These are phyloP conservation scores for Sclerotinia borealis DNA, from an alignment of 2,329 filamentous ascomycete genomes.

Conservation along the genomic window DNA sequence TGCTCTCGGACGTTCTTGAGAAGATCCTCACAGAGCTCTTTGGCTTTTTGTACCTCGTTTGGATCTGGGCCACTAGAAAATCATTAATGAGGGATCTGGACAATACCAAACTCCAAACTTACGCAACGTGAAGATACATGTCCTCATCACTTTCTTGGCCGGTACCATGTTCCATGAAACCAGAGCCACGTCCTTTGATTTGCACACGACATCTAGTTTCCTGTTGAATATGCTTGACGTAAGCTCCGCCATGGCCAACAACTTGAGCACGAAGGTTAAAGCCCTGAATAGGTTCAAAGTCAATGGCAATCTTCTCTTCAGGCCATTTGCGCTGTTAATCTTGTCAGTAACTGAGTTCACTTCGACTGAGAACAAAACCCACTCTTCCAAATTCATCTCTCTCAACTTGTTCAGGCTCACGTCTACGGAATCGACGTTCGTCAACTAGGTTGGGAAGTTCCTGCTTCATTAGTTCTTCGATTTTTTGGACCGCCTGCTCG, in stretches of 20 bases:
- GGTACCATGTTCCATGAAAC: constrained; percentile 86
- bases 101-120: constrained; percentile 36
- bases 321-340: constrained; percentile 85
- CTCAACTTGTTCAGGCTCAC: constrained; percentile 74
- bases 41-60: constrained; percentile 78
- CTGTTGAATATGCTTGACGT: constrained; percentile 97
- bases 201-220: constrained; percentile 94
- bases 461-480: constrained; percentile 93
- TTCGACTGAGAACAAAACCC: constrained; percentile 33
- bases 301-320: constrained; percentile 88
- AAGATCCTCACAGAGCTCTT: constrained; percentile 82
- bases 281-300: constrained; percentile 82
- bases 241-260: constrained; percentile 86
- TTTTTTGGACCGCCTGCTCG: constrained; percentile 78
- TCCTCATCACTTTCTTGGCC: constrained; percentile 87
- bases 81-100: constrained; percentile 6
- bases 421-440: constrained; percentile 81
- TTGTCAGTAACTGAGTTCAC: constrained; percentile 16
- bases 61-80: constrained; percentile 71
- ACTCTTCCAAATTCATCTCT: constrained; percentile 87
- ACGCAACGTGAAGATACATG: constrained; percentile 97
- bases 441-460: constrained; percentile 94
- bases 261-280: constrained; percentile 97
- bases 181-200: constrained; percentile 94
- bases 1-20: constrained; percentile 80